Evolutionary conservation across 352 stramenopile species (phyloP).

Genomic region (Phytopythium chamaehyphon): DNA sequence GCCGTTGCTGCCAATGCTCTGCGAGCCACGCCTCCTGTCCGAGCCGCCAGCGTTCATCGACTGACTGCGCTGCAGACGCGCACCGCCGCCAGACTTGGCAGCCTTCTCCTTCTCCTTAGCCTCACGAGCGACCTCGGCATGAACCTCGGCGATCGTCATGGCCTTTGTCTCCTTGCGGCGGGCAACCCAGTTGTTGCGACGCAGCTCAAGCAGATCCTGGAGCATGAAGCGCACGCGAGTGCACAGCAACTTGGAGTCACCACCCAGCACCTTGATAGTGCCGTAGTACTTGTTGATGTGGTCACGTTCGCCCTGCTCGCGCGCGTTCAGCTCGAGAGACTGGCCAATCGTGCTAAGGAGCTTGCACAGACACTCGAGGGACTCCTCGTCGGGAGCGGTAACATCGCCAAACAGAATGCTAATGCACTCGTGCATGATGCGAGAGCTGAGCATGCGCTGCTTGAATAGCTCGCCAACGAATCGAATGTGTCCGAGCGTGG

Average conservation of each 20-base stretch:
- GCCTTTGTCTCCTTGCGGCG: constrained; percentile 79
- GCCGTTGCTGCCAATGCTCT: constrained; percentile 9
- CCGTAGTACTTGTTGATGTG: constrained; percentile 70
- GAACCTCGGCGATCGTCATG: constrained; percentile 81
- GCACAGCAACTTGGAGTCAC: constrained; percentile 59
- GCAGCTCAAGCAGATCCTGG: constrained; percentile 73
- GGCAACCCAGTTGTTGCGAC: constrained; percentile 71
- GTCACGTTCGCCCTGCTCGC: constrained; percentile 45
- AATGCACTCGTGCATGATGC: constrained; percentile 94
- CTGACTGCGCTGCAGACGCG: constrained; percentile 55
- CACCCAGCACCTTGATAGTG: constrained; percentile 61
- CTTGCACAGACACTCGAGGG: constrained; percentile 94
- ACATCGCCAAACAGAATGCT: constrained; percentile 72
- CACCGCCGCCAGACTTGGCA: constrained; percentile 20
- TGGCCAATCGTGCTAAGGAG: constrained; percentile 92
- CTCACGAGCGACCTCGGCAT: constrained; percentile 69
- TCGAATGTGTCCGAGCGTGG: constrained; percentile 90
- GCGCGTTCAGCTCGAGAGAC: constrained; percentile 68
- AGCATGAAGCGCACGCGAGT: constrained; percentile 84
- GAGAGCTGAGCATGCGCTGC: constrained; percentile 91
- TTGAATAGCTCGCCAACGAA: constrained; percentile 98
- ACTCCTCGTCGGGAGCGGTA: constrained; percentile 90
- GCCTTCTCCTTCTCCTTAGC: constrained; percentile 63
- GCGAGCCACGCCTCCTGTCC: constrained; percentile 39
- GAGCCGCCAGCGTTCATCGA: constrained; percentile 42